Percentiles rank a stretch among this genome's conserved stretches.
Conservation (phyloP, 805 yeast genomes). For the Tetrapisispora pingtungensis region DNA sequence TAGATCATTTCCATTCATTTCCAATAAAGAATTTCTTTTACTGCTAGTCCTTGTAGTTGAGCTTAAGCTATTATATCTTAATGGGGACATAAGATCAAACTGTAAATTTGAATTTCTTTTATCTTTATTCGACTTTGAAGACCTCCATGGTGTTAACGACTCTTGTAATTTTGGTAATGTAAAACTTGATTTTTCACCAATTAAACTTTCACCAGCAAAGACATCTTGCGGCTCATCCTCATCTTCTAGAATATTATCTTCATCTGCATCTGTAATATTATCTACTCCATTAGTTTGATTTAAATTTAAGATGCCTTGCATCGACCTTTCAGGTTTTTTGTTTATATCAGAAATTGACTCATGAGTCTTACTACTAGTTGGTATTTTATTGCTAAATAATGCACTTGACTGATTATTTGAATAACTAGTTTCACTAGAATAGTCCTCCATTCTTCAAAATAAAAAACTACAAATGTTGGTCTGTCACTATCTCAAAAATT, state of each 20-base stretch:
- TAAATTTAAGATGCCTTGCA: background rate
- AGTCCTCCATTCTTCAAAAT: constrained; percentile 2
- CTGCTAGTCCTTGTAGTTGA: constrained; percentile 6
- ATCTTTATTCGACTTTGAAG: background rate
- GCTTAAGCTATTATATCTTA: constrained; percentile 7
- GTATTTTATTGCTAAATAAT: background rate
- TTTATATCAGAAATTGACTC: background rate
- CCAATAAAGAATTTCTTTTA: constrained; percentile 13
- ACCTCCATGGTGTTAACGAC: constrained; percentile 32
- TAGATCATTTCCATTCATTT: constrained; percentile 8
- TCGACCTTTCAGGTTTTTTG: background rate
- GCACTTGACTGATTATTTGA: background rate
- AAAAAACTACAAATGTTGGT: background rate
- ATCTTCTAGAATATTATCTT: constrained; percentile 14
- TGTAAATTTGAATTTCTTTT: constrained; percentile 9
- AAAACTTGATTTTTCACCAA: constrained; percentile 10
- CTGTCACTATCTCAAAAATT: too few species aligned
- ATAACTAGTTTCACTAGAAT: constrained; percentile 1
- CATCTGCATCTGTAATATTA: constrained; percentile 8
- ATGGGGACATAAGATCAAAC: constrained; percentile 11
- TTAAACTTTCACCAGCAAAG: background rate
- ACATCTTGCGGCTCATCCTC: constrained; percentile 3
- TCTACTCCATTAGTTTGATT: background rate
- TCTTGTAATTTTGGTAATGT: constrained; percentile 28
- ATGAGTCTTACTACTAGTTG: background rate